Percentiles rank a stretch among this genome's conserved stretches.
Conservation (phyloP, 805 yeast species). For the Lachancea mirantina region DNA sequence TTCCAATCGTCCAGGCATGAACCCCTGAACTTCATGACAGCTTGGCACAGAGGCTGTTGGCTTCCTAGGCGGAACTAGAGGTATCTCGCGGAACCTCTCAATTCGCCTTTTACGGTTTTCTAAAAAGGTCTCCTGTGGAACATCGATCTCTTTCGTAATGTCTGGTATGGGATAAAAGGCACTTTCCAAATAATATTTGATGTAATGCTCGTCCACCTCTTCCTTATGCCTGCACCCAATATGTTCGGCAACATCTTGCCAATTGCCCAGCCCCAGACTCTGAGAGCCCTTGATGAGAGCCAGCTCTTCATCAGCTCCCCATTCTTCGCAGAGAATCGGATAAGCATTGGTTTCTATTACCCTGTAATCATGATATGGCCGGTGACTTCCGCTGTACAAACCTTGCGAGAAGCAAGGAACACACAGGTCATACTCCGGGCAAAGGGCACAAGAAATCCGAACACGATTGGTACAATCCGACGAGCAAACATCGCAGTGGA, state of each 20-base stretch:
- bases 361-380: slow-evolving; percentile 89
- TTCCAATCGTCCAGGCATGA: slow-evolving; percentile 97
- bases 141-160: slow-evolving; percentile 60
- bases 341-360: slow-evolving; percentile 92
- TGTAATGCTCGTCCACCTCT: slow-evolving; percentile 83
- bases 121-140: slow-evolving; percentile 64
- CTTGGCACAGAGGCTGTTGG: slow-evolving; percentile 90
- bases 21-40: slow-evolving; percentile 95
- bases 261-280: slow-evolving; percentile 85
- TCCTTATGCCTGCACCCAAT: slow-evolving; percentile 89
- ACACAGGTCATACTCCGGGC: slow-evolving; percentile 93
- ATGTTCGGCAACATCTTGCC: slow-evolving; percentile 98
- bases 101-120: slow-evolving; percentile 60
- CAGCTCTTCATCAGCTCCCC: slow-evolving; percentile 99
- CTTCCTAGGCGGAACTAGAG: slow-evolving; percentile 80
- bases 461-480: slow-evolving; percentile 91
- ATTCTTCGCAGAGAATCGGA: slow-evolving; percentile 80
- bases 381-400: slow-evolving; percentile 68
- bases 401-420: slow-evolving; percentile 96
- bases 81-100: slow-evolving; percentile 63
- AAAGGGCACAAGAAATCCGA: slow-evolving; percentile 84
- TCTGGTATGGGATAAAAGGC: slow-evolving; percentile 83
- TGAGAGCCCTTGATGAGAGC: slow-evolving; percentile 87
- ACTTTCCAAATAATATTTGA: slow-evolving; percentile 59
- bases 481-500: slow-evolving; percentile 95